Conservation (phyloP, 169 alveolate species). For the Theileria equi region DNA sequence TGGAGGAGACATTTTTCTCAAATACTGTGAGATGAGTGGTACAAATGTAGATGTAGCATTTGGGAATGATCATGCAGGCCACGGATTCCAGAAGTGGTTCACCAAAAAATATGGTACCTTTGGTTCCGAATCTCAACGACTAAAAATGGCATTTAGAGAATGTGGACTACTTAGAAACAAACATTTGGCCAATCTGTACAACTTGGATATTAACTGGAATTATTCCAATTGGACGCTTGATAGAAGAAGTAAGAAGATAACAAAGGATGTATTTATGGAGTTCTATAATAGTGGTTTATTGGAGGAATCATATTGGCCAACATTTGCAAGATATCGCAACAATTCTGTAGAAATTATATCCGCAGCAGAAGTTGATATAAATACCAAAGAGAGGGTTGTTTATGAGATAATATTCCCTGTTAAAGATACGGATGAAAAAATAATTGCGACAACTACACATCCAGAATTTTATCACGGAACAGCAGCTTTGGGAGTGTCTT, state of each 20-base stretch:
- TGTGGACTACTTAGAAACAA: constrained; percentile 1
- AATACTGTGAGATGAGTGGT: constrained; percentile 7
- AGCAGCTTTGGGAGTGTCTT: constrained; percentile 37
- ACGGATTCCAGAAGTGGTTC: constrained; percentile 24
- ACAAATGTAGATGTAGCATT: constrained; percentile 14
- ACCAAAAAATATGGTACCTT: not conserved
- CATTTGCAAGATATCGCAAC: not conserved
- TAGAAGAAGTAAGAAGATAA: constrained; percentile 6
- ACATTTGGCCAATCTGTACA: constrained; percentile 16
- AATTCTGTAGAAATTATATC: constrained; percentile 1
- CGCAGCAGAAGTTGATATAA: constrained; percentile 22
- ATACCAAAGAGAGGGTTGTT: not conserved
- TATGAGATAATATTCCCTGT: not conserved
- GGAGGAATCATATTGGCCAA: constrained; percentile 25
- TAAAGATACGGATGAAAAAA: not conserved
- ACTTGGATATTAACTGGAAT: constrained; percentile 45
- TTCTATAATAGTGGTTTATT: constrained; percentile 8
- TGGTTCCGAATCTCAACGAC: not conserved
- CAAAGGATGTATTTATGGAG: constrained; percentile 20
- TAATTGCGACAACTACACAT: not conserved
- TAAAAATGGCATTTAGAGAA: constrained; percentile 2
- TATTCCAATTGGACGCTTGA: constrained; percentile 33
- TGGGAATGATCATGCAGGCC: constrained; percentile 64
- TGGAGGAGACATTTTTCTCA: constrained; percentile 29
- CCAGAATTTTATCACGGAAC: constrained; percentile 33